Percentiles rank a stretch among this genome's conserved stretches.
phyloP scores from a whole-genome alignment of 441 rosid genomes.

The Pelargonium citronellum region DNA sequence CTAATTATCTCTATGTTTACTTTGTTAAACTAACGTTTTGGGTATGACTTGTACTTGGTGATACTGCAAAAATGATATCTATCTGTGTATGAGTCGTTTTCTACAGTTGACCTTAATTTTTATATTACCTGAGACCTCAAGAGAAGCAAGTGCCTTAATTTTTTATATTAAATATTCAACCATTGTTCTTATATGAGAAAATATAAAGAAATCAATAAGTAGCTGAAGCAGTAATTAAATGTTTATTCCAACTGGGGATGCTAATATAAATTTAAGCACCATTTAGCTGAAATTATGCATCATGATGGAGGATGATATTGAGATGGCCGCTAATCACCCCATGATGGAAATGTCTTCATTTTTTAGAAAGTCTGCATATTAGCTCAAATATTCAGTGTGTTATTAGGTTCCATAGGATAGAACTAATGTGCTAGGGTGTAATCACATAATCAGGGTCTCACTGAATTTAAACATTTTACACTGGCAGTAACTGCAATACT shows the following conservation, averaged over 20 bases:
- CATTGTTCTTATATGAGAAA: background rate
- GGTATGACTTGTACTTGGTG: constrained; percentile 9
- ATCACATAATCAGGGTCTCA: background rate
- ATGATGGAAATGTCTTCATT: background rate
- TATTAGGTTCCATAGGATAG: background rate
- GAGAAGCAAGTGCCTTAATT: too few species aligned
- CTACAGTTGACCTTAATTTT: background rate
- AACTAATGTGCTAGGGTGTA: background rate
- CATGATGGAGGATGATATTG: constrained; percentile 1
- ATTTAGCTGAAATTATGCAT: background rate
- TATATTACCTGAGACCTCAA: too few species aligned
- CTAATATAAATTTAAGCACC: background rate
- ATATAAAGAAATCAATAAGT: background rate
- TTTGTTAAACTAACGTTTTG: background rate
- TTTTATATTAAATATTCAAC: background rate
- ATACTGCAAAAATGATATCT: constrained; percentile 13
- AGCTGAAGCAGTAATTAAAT: background rate
- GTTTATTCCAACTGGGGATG: background rate
- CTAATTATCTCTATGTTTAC: constrained; percentile 11
- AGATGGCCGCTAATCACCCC: background rate
- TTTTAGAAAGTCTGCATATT: background rate
- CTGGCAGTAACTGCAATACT: background rate
- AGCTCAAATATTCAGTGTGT: background rate
- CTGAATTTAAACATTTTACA: background rate
- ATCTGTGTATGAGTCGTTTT: constrained; percentile 7